Evolutionary conservation across 208 protist genomes (phyloP).

Genomic region (Trichomonas tenax): DNA sequence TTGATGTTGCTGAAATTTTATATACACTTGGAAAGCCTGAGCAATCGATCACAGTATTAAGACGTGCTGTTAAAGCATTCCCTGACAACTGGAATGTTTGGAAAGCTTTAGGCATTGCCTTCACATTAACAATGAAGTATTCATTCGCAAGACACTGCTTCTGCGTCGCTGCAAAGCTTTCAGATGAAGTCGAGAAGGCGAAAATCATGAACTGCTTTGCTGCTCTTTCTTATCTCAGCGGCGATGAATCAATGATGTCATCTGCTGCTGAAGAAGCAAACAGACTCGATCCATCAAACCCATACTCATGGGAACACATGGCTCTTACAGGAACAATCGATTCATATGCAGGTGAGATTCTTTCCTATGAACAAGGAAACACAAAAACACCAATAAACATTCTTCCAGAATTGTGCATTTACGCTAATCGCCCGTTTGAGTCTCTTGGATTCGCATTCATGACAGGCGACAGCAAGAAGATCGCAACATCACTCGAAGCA

Average conservation of each 20-base stretch:
- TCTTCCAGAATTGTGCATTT: not conserved
- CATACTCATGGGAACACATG: not conserved
- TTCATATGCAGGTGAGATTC: not conserved
- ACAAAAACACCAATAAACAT: not conserved
- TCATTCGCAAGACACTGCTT: not conserved
- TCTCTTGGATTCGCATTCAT: not conserved
- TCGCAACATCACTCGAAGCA: not conserved
- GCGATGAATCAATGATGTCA: not conserved
- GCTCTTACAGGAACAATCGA: not conserved
- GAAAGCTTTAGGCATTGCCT: not conserved
- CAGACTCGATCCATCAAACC: not conserved
- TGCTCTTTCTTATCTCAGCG: not conserved
- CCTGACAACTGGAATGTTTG: not conserved
- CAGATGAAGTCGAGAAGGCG: not conserved
- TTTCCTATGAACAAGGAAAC: not conserved
- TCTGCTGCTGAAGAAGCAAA: not conserved
- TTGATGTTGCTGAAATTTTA: not conserved
- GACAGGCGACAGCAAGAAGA: not conserved
- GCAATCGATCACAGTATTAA: not conserved
- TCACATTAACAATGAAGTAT: not conserved
- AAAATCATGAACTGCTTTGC: not conserved
- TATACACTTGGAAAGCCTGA: not conserved
- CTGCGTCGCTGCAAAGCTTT: not conserved
- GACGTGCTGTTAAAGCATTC: not conserved
- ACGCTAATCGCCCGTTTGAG: not conserved